Percentiles rank a stretch among this genome's conserved stretches.
These are phyloP conservation scores for Phyllosticta citribraziliensis DNA, from an alignment of 2,329 filamentous ascomycete species.

Conservation along the genomic window DNA sequence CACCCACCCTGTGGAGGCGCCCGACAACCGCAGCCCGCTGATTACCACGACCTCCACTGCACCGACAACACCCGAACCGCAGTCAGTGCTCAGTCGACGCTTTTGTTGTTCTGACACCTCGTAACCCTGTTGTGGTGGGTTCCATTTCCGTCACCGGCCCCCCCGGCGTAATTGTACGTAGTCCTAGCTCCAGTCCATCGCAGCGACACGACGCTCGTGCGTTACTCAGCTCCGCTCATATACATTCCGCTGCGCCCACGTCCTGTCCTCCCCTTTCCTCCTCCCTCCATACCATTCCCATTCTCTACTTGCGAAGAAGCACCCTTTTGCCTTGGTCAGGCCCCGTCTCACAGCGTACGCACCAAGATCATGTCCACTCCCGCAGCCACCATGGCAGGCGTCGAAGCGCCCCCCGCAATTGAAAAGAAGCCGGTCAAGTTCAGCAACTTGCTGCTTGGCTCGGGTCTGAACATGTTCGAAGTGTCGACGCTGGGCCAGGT, in stretches of 20 bases:
- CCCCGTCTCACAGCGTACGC: constrained; percentile 46
- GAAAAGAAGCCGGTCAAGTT: constrained; percentile 99
- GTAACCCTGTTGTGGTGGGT: neutral
- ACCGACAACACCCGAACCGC: neutral
- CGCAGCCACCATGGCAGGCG: constrained; percentile 32
- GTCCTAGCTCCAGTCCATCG: neutral
- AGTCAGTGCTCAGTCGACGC: neutral
- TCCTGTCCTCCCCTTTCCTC: constrained; percentile 15
- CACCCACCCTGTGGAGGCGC: neutral
- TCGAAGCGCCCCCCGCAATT: constrained; percentile 49
- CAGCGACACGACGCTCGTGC: neutral
- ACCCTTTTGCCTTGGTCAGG: constrained; percentile 96
- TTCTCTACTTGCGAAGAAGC: constrained; percentile 61
- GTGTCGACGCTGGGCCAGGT: constrained; percentile 61
- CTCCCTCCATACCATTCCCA: constrained; percentile 14
- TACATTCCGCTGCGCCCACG: constrained; percentile 15
- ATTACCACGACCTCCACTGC: neutral
- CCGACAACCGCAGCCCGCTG: too few species aligned
- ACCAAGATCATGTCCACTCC: constrained; percentile 42
- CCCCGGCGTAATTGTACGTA: neutral
- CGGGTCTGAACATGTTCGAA: constrained; percentile 93
- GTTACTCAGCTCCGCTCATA: constrained; percentile 15
- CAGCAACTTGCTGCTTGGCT: constrained; percentile 92
- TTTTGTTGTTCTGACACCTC: neutral
- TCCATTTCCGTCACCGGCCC: neutral